phyloP scores from a whole-genome alignment of 2,329 filamentous ascomycete genomes.

The Aureobasidium sp. region DNA sequence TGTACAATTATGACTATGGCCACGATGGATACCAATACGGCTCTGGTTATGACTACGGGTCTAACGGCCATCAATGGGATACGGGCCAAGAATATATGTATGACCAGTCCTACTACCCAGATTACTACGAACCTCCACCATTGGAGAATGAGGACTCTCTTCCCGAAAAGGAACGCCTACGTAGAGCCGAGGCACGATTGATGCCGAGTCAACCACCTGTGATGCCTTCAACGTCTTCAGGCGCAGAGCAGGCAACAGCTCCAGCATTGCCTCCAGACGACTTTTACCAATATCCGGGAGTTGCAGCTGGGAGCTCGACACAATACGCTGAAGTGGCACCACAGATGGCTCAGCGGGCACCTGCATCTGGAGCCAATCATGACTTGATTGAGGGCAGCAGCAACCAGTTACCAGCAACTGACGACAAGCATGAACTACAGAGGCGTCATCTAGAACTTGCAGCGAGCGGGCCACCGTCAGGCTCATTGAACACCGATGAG shows the following conservation, averaged over 20 bases:
- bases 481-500: not conserved
- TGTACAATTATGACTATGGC: not conserved
- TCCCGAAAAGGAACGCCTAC: slow-evolving; percentile 74
- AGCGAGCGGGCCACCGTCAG: slow-evolving; percentile 30
- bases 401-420: slow-evolving; percentile 29
- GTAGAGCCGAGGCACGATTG: slow-evolving; percentile 67
- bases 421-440: slow-evolving; percentile 77
- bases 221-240: not conserved
- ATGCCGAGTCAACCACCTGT: slow-evolving; percentile 70
- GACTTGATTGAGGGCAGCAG: not conserved
- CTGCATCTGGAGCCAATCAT: not conserved
- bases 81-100: slow-evolving; percentile 4
- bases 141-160: slow-evolving; percentile 52
- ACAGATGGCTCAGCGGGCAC: not conserved
- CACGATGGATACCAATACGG: not conserved
- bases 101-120: slow-evolving; percentile 34
- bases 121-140: slow-evolving; percentile 42
- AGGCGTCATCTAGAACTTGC: slow-evolving; percentile 32
- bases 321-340: not conserved
- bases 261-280: not conserved
- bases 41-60: not conserved
- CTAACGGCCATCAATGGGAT: slow-evolving; percentile 4
- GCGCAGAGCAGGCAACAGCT: not conserved
- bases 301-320: not conserved
- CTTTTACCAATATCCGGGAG: slow-evolving; percentile 14